Evolutionary conservation across 2,329 filamentous ascomycete species (phyloP).

Genomic region (Diaporthe citriasiana): DNA sequence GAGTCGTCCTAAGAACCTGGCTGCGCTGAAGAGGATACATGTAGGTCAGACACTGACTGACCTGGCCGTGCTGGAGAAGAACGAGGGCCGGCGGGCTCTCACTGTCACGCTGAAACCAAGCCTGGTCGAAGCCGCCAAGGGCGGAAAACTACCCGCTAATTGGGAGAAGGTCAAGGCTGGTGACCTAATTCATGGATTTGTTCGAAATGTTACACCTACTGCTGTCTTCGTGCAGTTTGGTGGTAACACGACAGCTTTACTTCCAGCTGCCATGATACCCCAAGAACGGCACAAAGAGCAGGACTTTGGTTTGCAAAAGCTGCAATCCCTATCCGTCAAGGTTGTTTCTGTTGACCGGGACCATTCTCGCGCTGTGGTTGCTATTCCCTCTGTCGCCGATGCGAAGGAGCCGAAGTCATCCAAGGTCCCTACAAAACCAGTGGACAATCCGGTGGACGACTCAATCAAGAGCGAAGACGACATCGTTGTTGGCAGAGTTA

Average conservation of each 20-base stretch:
- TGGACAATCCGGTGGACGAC: constrained; percentile 71
- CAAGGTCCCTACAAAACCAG: constrained; percentile 53
- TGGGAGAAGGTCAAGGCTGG: constrained; percentile 82
- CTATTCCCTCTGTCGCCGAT: constrained; percentile 62
- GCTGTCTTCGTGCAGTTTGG: constrained; percentile 92
- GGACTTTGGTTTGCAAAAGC: constrained; percentile 83
- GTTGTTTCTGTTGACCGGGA: constrained; percentile 80
- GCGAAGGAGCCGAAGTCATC: constrained; percentile 56
- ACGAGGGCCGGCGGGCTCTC: constrained; percentile 81
- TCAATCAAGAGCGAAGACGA: constrained; percentile 77
- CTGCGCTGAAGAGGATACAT: constrained; percentile 83
- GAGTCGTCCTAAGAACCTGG: constrained; percentile 81
- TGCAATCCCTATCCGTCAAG: constrained; percentile 81
- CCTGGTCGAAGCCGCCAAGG: constrained; percentile 80
- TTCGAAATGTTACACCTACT: constrained; percentile 85
- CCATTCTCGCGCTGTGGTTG: constrained; percentile 75
- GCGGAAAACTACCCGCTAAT: constrained; percentile 77
- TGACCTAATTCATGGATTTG: constrained; percentile 79
- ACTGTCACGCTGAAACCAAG: constrained; percentile 86
- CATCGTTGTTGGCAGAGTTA: constrained; percentile 78
- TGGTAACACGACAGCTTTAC: constrained; percentile 80
- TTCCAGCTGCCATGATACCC: constrained; percentile 84
- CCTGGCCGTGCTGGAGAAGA: constrained; percentile 89
- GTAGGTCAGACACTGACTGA: constrained; percentile 87
- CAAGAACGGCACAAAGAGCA: constrained; percentile 76